Evolutionary conservation across 1,139 yeast species (phyloP).

Genomic region (Zygosaccharomyces pseudobailii): DNA sequence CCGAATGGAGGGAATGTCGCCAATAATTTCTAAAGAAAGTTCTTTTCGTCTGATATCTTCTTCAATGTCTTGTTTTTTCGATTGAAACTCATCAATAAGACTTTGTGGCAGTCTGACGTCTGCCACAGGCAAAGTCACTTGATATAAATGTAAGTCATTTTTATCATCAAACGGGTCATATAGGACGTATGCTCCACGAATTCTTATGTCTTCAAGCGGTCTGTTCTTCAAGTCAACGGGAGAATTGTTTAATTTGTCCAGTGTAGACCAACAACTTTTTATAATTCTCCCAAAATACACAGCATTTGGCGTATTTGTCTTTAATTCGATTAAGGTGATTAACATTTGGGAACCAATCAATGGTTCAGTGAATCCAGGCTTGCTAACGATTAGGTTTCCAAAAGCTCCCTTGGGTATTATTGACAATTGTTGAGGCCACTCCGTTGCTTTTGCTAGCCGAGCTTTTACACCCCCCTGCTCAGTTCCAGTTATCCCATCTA

Average conservation of each 20-base stretch:
- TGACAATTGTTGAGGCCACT: constrained; percentile 11
- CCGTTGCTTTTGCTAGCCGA: constrained; percentile 9
- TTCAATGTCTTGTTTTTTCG: constrained; percentile 24
- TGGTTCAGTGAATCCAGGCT: background rate
- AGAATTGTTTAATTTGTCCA: constrained; percentile 42
- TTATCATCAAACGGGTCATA: constrained; percentile 53
- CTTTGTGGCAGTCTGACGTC: constrained; percentile 22
- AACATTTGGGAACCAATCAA: constrained; percentile 28
- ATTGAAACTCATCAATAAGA: constrained; percentile 11
- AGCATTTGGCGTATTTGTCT: constrained; percentile 14
- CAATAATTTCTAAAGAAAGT: constrained; percentile 56
- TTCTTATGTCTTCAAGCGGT: constrained; percentile 48
- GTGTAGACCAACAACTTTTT: constrained; percentile 47
- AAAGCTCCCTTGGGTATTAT: constrained; percentile 29
- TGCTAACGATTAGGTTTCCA: background rate
- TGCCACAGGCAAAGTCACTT: constrained; percentile 15
- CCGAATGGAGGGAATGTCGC: constrained; percentile 58
- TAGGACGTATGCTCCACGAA: constrained; percentile 46
- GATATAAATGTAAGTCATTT: constrained; percentile 24
- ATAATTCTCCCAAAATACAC: constrained; percentile 46
- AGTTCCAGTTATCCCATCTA: constrained; percentile 11
- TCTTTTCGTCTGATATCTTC: constrained; percentile 49
- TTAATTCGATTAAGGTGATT: constrained; percentile 31
- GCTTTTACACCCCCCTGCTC: constrained; percentile 2
- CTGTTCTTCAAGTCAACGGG: constrained; percentile 39